Percentiles rank a stretch among this genome's conserved stretches.
Evolutionary conservation across 78 protist genomes (phyloP).

Genomic region (Dictyostelium firmibasis): DNA sequence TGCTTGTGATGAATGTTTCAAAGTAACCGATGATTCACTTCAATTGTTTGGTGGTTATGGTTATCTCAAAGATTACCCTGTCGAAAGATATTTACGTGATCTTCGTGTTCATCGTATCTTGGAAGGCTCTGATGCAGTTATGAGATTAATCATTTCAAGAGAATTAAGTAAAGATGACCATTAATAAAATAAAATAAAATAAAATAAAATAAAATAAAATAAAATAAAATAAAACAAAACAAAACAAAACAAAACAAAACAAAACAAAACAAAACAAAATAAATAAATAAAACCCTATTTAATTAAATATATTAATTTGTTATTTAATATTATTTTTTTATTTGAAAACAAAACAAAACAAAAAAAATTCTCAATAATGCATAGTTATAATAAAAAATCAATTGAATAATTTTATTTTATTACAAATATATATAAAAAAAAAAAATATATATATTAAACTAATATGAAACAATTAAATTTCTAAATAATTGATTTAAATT

Average conservation of each 20-base stretch:
- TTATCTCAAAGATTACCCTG: constrained; percentile 91
- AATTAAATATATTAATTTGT: too few species aligned
- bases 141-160: constrained; percentile 65
- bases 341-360: too few species aligned
- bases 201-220: not conserved
- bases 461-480: too few species aligned
- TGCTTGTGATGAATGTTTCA: constrained; percentile 84
- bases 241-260: not conserved
- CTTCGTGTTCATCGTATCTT: constrained; percentile 95
- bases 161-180: constrained; percentile 40
- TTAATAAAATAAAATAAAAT: not conserved
- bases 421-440: too few species aligned
- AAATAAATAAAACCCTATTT: too few species aligned
- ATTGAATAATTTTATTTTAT: too few species aligned
- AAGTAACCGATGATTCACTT: constrained; percentile 88
- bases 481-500: too few species aligned
- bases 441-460: too few species aligned
- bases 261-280: too few species aligned
- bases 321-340: too few species aligned
- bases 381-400: too few species aligned
- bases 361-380: too few species aligned
- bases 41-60: constrained; percentile 97
- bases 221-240: not conserved
- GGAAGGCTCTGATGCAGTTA: constrained; percentile 90
- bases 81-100: constrained; percentile 94